Evolutionary conservation across 2,329 filamentous ascomycete genomes (phyloP).

Genomic region (Cladorrhinum sp.): DNA sequence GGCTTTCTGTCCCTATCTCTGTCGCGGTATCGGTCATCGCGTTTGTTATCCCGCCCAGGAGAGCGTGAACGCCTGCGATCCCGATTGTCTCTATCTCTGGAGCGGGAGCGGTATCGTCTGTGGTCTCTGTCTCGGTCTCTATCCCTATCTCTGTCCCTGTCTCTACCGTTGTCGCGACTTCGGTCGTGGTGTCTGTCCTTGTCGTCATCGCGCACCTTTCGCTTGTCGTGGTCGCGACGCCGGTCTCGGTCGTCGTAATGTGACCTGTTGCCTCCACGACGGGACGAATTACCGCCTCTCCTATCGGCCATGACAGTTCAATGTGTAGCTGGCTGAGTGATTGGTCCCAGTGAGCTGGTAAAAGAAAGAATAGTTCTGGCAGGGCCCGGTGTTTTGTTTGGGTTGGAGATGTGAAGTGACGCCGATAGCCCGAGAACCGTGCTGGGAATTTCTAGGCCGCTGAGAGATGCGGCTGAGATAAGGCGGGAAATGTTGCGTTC

Average conservation of each 20-base stretch:
- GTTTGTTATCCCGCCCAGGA: conserved; percentile 16
- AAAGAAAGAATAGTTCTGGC: background rate
- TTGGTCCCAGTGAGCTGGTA: background rate
- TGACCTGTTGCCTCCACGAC: conserved; percentile 18
- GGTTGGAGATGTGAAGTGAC: conserved; percentile 9
- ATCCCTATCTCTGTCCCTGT: conserved; percentile 30
- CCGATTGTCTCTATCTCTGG: conserved; percentile 13
- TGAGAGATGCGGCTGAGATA: conserved; percentile 16
- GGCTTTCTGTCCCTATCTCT: conserved; percentile 10
- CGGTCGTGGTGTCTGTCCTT: background rate
- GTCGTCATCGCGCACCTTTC: conserved; percentile 12
- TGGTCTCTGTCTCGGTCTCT: conserved; percentile 25
- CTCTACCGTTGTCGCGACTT: conserved; percentile 25
- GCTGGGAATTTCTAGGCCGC: conserved; percentile 13
- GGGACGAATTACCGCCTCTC: conserved; percentile 16
- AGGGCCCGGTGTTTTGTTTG: background rate
- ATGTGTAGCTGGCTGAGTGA: background rate
- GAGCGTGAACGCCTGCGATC: conserved; percentile 22
- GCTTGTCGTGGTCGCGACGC: conserved; percentile 13
- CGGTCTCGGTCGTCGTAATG: conserved; percentile 19
- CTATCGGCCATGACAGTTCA: conserved; percentile 17
- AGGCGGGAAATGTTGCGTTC: conserved; percentile 1
- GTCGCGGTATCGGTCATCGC: conserved; percentile 9
- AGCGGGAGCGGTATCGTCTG: conserved; percentile 21
- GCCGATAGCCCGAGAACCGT: conserved; percentile 3